phyloP scores from a whole-genome alignment of 768 basidiomycete genomes.

The Lactarius trivialis region DNA sequence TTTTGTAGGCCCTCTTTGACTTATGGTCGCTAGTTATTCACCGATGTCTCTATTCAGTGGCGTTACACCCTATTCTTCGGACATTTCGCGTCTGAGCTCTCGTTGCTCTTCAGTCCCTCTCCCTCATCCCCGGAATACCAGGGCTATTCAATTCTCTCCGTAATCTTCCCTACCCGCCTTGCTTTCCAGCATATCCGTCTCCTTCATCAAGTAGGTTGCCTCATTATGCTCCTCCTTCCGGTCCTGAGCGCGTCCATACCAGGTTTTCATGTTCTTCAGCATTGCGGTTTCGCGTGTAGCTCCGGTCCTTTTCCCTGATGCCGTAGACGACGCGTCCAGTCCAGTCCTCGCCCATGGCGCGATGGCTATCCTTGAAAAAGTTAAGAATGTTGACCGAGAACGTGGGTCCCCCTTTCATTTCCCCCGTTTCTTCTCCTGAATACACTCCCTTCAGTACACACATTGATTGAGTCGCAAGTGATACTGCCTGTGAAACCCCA shows the following conservation, averaged over 20 bases:
- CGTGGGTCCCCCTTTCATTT: conserved; percentile 1
- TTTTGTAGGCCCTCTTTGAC: conserved; percentile 43
- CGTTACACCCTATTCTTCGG: conserved; percentile 66
- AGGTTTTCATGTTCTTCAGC: conserved; percentile 62
- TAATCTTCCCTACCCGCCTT: conserved; percentile 53
- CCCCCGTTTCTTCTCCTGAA: background rate
- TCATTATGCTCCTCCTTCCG: background rate
- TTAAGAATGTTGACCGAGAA: conserved; percentile 14
- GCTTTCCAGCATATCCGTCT: conserved; percentile 72
- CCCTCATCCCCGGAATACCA: conserved; percentile 29
- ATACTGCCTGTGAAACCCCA: conserved; percentile 6
- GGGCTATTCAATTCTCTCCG: conserved; percentile 28
- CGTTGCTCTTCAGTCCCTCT: conserved; percentile 56
- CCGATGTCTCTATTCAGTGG: conserved; percentile 48
- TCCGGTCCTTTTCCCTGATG: conserved; percentile 53
- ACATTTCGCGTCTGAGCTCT: conserved; percentile 55
- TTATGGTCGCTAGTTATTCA: background rate
- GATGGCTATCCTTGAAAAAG: conserved; percentile 9
- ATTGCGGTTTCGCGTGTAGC: conserved; percentile 66
- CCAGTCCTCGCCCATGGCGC: conserved; percentile 3
- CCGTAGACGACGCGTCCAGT: conserved; percentile 4
- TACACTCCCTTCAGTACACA: conserved; percentile 2
- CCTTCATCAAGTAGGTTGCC: conserved; percentile 47
- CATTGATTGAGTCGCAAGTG: conserved; percentile 9
- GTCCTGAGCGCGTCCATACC: background rate